Evolutionary conservation across 352 stramenopile genomes (phyloP).

Genomic region (Phytopythium mirpurense): DNA sequence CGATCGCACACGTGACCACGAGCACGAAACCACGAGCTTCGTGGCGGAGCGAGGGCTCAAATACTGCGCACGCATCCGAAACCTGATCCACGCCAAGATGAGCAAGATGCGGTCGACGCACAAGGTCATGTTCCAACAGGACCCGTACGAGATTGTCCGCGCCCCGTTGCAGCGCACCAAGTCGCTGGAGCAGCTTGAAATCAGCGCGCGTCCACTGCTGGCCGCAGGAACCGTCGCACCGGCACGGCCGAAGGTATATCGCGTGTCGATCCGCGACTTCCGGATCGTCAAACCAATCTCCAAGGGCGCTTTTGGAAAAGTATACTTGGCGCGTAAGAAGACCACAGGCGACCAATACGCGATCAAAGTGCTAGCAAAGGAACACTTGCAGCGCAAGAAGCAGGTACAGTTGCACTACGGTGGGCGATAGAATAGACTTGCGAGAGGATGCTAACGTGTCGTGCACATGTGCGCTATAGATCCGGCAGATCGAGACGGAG

Average conservation of each 20-base stretch:
- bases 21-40: slow-evolving; percentile 37
- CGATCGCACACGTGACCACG: slow-evolving; percentile 58
- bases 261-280: slow-evolving; percentile 81
- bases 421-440: too few relatives aligned
- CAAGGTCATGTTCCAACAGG: slow-evolving; percentile 72
- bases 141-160: slow-evolving; percentile 24
- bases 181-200: slow-evolving; percentile 67
- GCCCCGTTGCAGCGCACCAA: slow-evolving; percentile 69
- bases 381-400: slow-evolving; percentile 87
- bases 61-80: slow-evolving; percentile 50
- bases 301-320: slow-evolving; percentile 86
- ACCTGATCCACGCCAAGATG: slow-evolving; percentile 85
- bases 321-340: slow-evolving; percentile 85
- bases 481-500: slow-evolving; percentile 85
- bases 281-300: slow-evolving; percentile 88
- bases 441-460: slow-evolving; percentile 2
- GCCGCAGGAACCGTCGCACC: slow-evolving; percentile 1
- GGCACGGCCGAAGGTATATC: slow-evolving; percentile 33
- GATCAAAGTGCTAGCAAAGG: slow-evolving; percentile 89
- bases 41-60: slow-evolving; percentile 47
- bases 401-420: slow-evolving; percentile 37
- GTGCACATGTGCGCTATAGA: slow-evolving; percentile 21
- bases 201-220: slow-evolving; percentile 12
- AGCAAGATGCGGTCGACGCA: slow-evolving; percentile 81
- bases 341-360: slow-evolving; percentile 87